phyloP scores from a whole-genome alignment of 2,329 filamentous ascomycete species.

The Fusarium falciforme region DNA sequence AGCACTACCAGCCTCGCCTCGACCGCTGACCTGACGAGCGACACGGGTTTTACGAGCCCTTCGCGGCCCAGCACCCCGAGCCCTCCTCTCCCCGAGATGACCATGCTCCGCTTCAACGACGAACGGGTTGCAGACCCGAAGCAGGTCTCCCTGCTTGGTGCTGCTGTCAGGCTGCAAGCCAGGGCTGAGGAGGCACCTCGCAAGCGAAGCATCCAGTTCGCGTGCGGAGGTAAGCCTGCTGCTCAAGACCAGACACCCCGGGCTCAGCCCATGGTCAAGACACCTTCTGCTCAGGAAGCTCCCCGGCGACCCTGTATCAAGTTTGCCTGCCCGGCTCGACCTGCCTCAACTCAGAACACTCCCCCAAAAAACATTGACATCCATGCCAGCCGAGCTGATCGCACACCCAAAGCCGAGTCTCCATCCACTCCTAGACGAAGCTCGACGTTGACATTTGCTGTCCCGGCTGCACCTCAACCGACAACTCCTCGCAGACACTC shows the following conservation, averaged over 20 bases:
- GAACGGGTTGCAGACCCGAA: conserved; percentile 44
- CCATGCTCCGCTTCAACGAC: conserved; percentile 56
- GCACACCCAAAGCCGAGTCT: conserved; percentile 38
- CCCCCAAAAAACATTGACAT: conserved; percentile 45
- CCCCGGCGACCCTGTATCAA: conserved; percentile 75
- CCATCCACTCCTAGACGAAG: conserved; percentile 48
- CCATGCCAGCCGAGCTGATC: conserved; percentile 8
- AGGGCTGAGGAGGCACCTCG: conserved; percentile 64
- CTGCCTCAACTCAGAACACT: conserved; percentile 55
- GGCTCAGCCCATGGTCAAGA: conserved; percentile 48
- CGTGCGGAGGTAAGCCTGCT: conserved; percentile 75
- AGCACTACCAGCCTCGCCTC: conserved; percentile 86
- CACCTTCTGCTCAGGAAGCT: conserved; percentile 51
- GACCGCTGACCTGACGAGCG: conserved; percentile 93
- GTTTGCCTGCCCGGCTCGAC: conserved; percentile 76
- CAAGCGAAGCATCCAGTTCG: conserved; percentile 93
- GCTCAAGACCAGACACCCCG: conserved; percentile 55
- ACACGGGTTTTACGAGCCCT: conserved; percentile 90
- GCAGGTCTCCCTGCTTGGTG: conserved; percentile 39
- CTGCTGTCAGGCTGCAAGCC: conserved; percentile 34
- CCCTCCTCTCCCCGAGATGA: conserved; percentile 77
- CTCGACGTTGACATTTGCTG: conserved; percentile 36
- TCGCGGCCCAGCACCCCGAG: conserved; percentile 90
- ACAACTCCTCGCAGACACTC: conserved; percentile 39
- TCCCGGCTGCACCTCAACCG: conserved; percentile 40